These are phyloP conservation scores for Amniculicola lignicola DNA, from an alignment of 495 filamentous ascomycete genomes.

Conservation along the genomic window DNA sequence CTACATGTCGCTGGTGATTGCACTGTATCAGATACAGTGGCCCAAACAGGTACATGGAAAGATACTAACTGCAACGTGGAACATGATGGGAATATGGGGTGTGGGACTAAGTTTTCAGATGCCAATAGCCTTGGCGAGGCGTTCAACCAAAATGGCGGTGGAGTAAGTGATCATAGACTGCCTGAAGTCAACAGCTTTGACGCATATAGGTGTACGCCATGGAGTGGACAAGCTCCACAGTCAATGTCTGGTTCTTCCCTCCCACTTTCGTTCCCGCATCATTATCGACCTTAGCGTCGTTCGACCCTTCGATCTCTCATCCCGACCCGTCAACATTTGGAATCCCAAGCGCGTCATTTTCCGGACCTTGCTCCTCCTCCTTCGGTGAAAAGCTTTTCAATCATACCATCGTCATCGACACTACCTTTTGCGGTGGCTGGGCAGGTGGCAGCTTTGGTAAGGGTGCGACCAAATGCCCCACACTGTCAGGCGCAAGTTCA, in stretches of 20 bases:
- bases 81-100: constrained; percentile 24
- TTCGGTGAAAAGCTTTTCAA: constrained; percentile 33
- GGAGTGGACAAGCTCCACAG: constrained; percentile 58
- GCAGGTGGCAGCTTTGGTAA: constrained; percentile 17
- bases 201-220: constrained; percentile 51
- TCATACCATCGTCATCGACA: constrained; percentile 36
- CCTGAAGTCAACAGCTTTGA: not conserved
- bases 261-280: constrained; percentile 52
- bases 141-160: constrained; percentile 59
- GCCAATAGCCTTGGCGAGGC: constrained; percentile 49
- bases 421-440: constrained; percentile 31
- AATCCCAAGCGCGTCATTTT: constrained; percentile 50
- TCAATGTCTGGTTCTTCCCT: constrained; percentile 62
- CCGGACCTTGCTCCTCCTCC: constrained; percentile 33
- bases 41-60: constrained; percentile 14
- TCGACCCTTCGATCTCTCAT: not conserved
- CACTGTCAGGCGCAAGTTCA: not conserved
- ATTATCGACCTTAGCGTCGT: constrained; percentile 41
- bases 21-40: not conserved
- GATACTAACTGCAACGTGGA: constrained; percentile 18
- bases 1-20: constrained; percentile 18
- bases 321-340: constrained; percentile 63
- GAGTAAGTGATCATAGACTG: constrained; percentile 27
- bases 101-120: constrained; percentile 6
- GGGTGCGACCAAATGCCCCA: not conserved